A percentile compares a stretch with the other conserved stretches of the same genome.
Evolutionary conservation across 208 protist genomes (phyloP).

Genomic region (Phytomonas sp.): DNA sequence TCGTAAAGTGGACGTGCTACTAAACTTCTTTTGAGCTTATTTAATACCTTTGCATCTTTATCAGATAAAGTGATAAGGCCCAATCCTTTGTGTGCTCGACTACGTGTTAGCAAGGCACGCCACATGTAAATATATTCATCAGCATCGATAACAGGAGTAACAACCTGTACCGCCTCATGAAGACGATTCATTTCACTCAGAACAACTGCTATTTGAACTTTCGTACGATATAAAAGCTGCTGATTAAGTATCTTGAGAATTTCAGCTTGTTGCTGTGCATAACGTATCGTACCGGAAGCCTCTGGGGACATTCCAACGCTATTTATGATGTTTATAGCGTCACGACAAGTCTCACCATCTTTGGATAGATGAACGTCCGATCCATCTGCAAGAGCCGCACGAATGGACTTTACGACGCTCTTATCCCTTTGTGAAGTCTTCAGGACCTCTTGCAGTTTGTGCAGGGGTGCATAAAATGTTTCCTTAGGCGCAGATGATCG

Average conservation of each 20-base stretch:
- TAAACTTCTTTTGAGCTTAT: slow-evolving; percentile 52
- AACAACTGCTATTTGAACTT: slow-evolving; percentile 57
- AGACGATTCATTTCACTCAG: slow-evolving; percentile 60
- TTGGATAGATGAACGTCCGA: slow-evolving; percentile 47
- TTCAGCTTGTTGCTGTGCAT: slow-evolving; percentile 36
- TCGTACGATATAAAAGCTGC: slow-evolving; percentile 74
- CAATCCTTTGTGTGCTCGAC: slow-evolving; percentile 63
- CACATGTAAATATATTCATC: slow-evolving; percentile 89
- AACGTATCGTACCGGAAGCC: slow-evolving; percentile 36
- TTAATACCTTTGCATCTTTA: slow-evolving; percentile 72
- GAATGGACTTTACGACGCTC: slow-evolving; percentile 49
- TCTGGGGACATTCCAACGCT: slow-evolving; percentile 38
- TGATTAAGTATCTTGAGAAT: slow-evolving; percentile 37
- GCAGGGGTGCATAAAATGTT: slow-evolving; percentile 60
- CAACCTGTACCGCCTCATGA: slow-evolving; percentile 55
- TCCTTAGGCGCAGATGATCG: slow-evolving; percentile 31
- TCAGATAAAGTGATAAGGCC: slow-evolving; percentile 75
- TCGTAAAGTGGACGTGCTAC: slow-evolving; percentile 36
- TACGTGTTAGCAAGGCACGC: slow-evolving; percentile 70
- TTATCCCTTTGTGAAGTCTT: slow-evolving; percentile 41
- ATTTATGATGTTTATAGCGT: slow-evolving; percentile 37
- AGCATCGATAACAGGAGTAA: slow-evolving; percentile 58
- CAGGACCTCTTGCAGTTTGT: slow-evolving; percentile 53
- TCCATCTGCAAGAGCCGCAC: slow-evolving; percentile 42
- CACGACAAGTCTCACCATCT: slow-evolving; percentile 45